phyloP scores from a whole-genome alignment of 1,284 basidiomycete genomes.

The Pyrrhoderma noxium region DNA sequence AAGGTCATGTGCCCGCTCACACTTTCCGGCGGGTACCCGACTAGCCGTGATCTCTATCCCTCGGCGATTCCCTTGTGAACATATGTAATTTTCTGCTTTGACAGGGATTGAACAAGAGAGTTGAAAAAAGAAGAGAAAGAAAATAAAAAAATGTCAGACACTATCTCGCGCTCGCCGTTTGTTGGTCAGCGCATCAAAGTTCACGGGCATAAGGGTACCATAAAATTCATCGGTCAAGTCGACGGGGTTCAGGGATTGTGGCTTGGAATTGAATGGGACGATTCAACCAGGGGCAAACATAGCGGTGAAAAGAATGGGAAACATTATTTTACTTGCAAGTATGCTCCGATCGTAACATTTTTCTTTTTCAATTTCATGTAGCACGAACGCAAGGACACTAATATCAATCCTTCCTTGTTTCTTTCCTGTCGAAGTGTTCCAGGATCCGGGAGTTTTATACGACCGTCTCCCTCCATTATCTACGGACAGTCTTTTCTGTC shows the following conservation, averaged over 20 bases:
- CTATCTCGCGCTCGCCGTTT: neutral
- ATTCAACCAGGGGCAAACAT: conserved; percentile 78
- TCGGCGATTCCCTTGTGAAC: neutral
- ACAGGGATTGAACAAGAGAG: no score
- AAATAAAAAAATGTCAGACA: no score
- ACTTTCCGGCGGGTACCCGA: neutral
- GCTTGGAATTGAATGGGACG: conserved; percentile 96
- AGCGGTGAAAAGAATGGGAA: conserved; percentile 73
- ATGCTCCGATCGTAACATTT: conserved; percentile 25
- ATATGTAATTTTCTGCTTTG: no score
- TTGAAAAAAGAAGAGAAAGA: no score
- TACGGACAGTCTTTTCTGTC: conserved; percentile 68
- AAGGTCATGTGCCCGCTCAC: neutral
- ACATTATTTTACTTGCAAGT: conserved; percentile 78
- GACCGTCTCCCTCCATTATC: conserved; percentile 47
- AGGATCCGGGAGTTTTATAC: conserved; percentile 68
- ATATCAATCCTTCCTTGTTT: conserved; percentile 1
- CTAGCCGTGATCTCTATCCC: neutral
- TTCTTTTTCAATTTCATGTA: no score
- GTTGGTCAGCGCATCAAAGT: conserved; percentile 14
- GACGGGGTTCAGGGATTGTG: conserved; percentile 63
- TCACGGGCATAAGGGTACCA: conserved; percentile 51
- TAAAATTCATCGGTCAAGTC: conserved; percentile 67
- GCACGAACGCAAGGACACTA: no score
- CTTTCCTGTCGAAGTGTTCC: conserved; percentile 34